Evolutionary conservation across 495 filamentous ascomycete genomes (phyloP), one percentile per base, ranked within the genome.

Genomic region (Aspergillus leporis): DNA sequence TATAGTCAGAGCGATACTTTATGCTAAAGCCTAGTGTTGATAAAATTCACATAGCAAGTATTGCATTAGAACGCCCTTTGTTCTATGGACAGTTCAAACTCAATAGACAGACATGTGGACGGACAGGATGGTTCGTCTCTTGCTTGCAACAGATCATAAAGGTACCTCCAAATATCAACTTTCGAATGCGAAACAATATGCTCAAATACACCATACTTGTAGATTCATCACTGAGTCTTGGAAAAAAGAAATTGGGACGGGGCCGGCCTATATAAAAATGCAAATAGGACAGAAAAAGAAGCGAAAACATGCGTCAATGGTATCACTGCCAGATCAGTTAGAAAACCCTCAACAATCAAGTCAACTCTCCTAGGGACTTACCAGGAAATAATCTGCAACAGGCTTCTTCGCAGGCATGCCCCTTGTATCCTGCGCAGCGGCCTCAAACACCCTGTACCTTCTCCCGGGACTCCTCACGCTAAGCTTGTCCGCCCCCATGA

Each of bases 331-430:
- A 5, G 19, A 47, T 18, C 1, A 41, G 38, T 41, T n/a, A 41
- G 38, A 41, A 38, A 38, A 41, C 16, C 10, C 38, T 10, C 34
- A 8, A 12, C 34, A 36, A 8, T 36, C 3, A 5, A 12, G 13
- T 32, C 5, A 10, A 5, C 31, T 32, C 5, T 32, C 10, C 31
- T 34, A 40, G 16, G 40, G 21, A 22, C 72, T 73, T 56, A 83
- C 81, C 80, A 98, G 78, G 69, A 98, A 98, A 81, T 98, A 98
- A 77, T 98, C 93, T 63, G 92, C 93, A 60, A 94, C 89, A 47
- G 94, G 94, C 76, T 98, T 98, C 83, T 98, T 98, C 45, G 94
- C 94, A 67, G 94, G 94, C 94, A 98, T 97, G 13, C 94, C 94
- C 72, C 95, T 85, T 41, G 89, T 89, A 73, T 98, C 94, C 79